Evolutionary conservation across 2,329 filamentous ascomycete genomes (phyloP).

Genomic region (Neofusicoccum laricinum): DNA sequence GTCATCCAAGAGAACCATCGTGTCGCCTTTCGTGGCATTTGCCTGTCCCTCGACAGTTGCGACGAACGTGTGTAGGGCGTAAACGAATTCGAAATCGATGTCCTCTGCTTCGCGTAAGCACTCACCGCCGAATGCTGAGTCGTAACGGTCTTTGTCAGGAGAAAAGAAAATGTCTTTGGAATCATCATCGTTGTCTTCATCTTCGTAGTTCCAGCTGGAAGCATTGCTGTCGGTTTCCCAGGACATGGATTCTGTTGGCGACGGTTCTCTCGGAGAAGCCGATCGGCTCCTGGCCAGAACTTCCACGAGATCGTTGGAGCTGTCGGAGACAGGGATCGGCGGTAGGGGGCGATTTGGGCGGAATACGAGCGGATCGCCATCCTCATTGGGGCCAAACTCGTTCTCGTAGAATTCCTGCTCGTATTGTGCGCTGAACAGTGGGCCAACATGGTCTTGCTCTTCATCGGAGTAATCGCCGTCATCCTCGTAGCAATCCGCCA

Average conservation of each 20-base stretch:
- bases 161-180: constrained; percentile 56
- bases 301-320: background rate
- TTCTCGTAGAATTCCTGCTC: background rate
- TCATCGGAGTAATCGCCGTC: constrained; percentile 20
- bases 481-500: background rate
- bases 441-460: constrained; percentile 16
- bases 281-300: background rate
- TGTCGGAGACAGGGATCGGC: constrained; percentile 6
- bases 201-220: constrained; percentile 34
- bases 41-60: constrained; percentile 97
- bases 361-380: constrained; percentile 7
- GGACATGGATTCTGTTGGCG: background rate
- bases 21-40: constrained; percentile 97
- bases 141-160: constrained; percentile 62
- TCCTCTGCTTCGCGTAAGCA: constrained; percentile 95
- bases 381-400: background rate
- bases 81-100: constrained; percentile 99
- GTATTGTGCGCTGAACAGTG: constrained; percentile 17
- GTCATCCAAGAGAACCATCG: constrained; percentile 96
- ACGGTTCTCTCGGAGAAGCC: background rate
- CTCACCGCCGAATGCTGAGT: constrained; percentile 71
- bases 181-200: constrained; percentile 52
- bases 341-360: background rate
- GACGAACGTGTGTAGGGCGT: constrained; percentile 95
- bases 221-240: constrained; percentile 40